Evolutionary conservation across 805 yeast species (phyloP).

Genomic region (Zygoascus biomembranicola): DNA sequence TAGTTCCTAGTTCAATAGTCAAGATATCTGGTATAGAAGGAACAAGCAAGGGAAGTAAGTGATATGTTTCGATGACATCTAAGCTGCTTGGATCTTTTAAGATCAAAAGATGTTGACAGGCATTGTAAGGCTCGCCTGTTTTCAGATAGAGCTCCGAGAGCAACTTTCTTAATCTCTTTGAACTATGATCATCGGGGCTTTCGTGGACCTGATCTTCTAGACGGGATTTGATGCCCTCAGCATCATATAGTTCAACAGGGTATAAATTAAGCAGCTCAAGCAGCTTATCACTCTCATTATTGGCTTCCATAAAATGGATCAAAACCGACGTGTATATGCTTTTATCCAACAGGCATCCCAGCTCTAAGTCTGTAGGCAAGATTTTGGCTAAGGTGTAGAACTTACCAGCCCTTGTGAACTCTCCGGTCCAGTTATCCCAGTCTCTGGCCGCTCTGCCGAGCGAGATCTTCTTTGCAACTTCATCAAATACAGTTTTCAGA

Average conservation of each 20-base stretch:
- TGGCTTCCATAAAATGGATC: constrained; percentile 34
- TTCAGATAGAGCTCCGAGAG: constrained; percentile 43
- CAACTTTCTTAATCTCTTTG: constrained; percentile 7
- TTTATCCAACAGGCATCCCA: constrained; percentile 26
- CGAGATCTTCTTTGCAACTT: constrained; percentile 21
- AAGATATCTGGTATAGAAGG: constrained; percentile 40
- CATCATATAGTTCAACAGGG: constrained; percentile 49
- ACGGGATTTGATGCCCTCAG: constrained; percentile 33
- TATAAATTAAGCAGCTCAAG: constrained; percentile 42
- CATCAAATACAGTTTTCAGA: constrained; percentile 34
- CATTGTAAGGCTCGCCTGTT: constrained; percentile 49
- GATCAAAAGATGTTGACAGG: constrained; percentile 55
- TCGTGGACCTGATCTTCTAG: constrained; percentile 41
- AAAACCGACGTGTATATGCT: constrained; percentile 41
- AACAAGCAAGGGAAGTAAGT: constrained; percentile 46
- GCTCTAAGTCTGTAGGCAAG: constrained; percentile 44
- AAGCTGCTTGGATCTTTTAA: constrained; percentile 49
- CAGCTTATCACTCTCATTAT: constrained; percentile 31
- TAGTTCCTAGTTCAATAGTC: constrained; percentile 24
- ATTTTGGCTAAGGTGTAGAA: constrained; percentile 39
- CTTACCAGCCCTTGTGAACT: constrained; percentile 43
- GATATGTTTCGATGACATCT: constrained; percentile 51
- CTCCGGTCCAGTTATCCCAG: constrained; percentile 61
- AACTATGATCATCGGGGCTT: constrained; percentile 14
- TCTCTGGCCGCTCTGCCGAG: constrained; percentile 22